Percentiles rank a stretch among this genome's conserved stretches.
Evolutionary conservation across 306 rosid genomes (phyloP).

Genomic region (Crotalaria pallida): DNA sequence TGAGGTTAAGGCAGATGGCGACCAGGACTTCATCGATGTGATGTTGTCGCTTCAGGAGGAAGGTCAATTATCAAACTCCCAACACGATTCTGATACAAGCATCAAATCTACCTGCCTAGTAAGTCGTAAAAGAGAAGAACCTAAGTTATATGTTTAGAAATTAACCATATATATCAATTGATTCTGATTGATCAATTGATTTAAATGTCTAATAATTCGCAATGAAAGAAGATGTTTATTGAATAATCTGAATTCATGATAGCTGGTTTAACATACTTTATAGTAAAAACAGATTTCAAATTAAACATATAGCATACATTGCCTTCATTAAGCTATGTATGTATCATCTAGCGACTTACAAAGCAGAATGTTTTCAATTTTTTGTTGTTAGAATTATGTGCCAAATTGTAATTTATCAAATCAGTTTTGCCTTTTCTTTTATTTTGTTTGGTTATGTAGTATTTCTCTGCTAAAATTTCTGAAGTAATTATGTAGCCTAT

Average conservation of each 20-base stretch:
- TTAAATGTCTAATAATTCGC: too few relatives aligned
- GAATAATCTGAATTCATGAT: too few relatives aligned
- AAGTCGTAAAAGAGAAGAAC: not conserved
- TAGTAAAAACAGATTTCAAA: too few relatives aligned
- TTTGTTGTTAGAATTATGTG: not conserved
- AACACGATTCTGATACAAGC: slow-evolving; percentile 32
- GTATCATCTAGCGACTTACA: not conserved
- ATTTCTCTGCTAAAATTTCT: not conserved
- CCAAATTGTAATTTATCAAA: too few relatives aligned
- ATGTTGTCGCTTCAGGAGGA: slow-evolving; percentile 43
- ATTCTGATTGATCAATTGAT: too few relatives aligned
- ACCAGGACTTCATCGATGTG: slow-evolving; percentile 55
- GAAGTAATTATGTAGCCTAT: not conserved
- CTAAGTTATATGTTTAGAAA: not conserved
- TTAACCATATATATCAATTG: too few relatives aligned
- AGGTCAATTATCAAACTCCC: slow-evolving; percentile 34
- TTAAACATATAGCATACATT: not conserved
- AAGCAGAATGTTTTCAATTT: too few relatives aligned
- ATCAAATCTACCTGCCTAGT: slow-evolving; percentile 63
- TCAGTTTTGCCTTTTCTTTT: too few relatives aligned
- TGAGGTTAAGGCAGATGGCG: slow-evolving; percentile 19
- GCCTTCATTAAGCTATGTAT: not conserved
- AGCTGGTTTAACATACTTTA: too few relatives aligned
- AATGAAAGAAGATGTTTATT: too few relatives aligned
- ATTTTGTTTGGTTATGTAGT: too few relatives aligned